A percentile compares a stretch with the other conserved stretches of the same genome.
These are phyloP conservation scores for Cardiospermum halicacabum DNA, from an alignment of 345 rosid species.

Conservation along the genomic window DNA sequence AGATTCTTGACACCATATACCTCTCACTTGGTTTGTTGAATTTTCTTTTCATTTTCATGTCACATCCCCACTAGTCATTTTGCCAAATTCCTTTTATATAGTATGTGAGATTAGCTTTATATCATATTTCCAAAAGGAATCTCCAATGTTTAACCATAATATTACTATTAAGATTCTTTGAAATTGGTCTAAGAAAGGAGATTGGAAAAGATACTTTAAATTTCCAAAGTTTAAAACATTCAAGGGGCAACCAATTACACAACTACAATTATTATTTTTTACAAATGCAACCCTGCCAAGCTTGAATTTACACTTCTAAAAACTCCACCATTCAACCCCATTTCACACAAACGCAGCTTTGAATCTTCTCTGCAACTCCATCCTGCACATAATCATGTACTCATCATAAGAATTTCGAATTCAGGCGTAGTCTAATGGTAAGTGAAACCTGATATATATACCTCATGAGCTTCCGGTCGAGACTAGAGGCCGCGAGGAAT, in stretches of 20 bases:
- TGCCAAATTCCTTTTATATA: no score
- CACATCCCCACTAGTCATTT: slow-evolving; percentile 3
- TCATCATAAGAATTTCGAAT: no score
- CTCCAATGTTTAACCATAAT: no score
- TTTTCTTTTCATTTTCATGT: slow-evolving; percentile 16
- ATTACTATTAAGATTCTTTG: no score
- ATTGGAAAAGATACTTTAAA: background rate
- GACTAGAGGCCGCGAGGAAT: slow-evolving; percentile 51
- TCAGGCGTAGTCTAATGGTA: no score
- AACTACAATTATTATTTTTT: background rate
- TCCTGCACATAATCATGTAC: slow-evolving; percentile 29
- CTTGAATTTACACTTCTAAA: background rate
- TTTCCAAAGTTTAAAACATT: background rate
- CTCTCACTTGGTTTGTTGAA: background rate
- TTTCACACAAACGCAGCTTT: slow-evolving; percentile 30
- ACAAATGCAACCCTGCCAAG: background rate
- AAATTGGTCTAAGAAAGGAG: no score
- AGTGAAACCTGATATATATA: slow-evolving; percentile 8
- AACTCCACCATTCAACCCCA: background rate
- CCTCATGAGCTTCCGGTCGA: slow-evolving; percentile 73
- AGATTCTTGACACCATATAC: background rate
- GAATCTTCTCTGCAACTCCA: slow-evolving; percentile 64
- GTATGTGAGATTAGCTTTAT: no score
- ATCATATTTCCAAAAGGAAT: no score
- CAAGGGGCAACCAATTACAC: background rate